Base-by-base conservation (phyloP, 1,284 basidiomycete genomes). In the Fomes fomentarius region DNA sequence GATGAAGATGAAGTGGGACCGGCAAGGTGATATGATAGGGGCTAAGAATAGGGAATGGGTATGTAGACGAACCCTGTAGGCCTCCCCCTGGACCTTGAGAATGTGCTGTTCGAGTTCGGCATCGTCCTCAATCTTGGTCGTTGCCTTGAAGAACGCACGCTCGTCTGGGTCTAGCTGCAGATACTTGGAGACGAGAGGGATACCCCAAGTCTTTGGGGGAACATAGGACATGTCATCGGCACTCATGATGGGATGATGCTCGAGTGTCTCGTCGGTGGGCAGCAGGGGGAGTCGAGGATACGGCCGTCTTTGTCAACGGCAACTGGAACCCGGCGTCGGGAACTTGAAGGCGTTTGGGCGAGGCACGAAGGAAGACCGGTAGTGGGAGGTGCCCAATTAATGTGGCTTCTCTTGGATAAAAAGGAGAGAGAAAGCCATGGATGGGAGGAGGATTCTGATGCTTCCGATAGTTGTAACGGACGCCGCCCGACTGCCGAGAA, bases 41-140 rank as follows among this genome's bases (percentile, higher is more conserved):
- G 11, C n/a, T 12, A 17, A 17, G 15, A 17, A 9, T 14, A 17
- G 15, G 35, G 9, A 17, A 19, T 15, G 31, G 11, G 7, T 5
- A 37, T 17, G 21, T 21, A 6, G 28, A 37, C 53, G 37, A 21
- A 61, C 62, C 38, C 48, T 45, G 26, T 57, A 62, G 1, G 62
- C 62, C 31, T 74, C 71, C 30, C 55, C 61, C 56, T 79, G 79
- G 15, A 78, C 69, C 2, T 54, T 50, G 15, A 81, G 41, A 34
- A 83, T 75, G 62, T 83, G 81, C 40, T 67, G 54, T 62, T 72
- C 80, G 49, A 81, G 65, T 45, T 70, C 69, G 2, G 73, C 69
- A 2, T 74, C 70, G 51, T 75, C 69, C 4, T 69, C 50, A 28
- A 80, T 78, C 2, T 72, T 72, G 12, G 76, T 79, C 44, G 71